phyloP scores from a whole-genome alignment of 148 eudicot species.

The Dysphania ambrosioides region DNA sequence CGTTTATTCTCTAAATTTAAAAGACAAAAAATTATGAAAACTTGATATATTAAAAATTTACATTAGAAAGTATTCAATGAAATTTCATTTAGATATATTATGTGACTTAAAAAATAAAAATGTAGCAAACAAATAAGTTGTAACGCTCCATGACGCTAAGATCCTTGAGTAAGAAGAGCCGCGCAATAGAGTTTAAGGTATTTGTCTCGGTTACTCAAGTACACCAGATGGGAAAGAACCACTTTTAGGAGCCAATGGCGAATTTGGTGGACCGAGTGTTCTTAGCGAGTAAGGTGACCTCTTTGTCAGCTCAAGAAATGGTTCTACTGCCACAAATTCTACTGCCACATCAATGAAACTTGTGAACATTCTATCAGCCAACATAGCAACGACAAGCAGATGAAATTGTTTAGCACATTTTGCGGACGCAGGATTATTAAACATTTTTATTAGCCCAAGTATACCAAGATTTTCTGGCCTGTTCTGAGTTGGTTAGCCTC shows the following conservation, averaged over 20 bases:
- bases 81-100: no score
- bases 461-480: background rate
- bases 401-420: background rate
- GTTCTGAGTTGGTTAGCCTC: background rate
- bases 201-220: background rate
- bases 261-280: background rate
- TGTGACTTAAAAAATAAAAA: no score
- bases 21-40: no score
- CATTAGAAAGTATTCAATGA: no score
- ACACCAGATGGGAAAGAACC: background rate
- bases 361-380: no score
- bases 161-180: background rate
- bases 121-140: no score
- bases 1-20: no score
- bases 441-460: background rate
- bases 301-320: background rate
- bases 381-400: no score
- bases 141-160: no score
- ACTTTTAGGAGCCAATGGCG: background rate
- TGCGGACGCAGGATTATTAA: background rate
- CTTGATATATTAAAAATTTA: no score
- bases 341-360: no score
- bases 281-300: background rate
- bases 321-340: no score
- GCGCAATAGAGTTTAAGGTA: background rate